These are phyloP conservation scores for Chrysosporium queenslandicum DNA, from an alignment of 2,329 filamentous ascomycete genomes.

Conservation along the genomic window DNA sequence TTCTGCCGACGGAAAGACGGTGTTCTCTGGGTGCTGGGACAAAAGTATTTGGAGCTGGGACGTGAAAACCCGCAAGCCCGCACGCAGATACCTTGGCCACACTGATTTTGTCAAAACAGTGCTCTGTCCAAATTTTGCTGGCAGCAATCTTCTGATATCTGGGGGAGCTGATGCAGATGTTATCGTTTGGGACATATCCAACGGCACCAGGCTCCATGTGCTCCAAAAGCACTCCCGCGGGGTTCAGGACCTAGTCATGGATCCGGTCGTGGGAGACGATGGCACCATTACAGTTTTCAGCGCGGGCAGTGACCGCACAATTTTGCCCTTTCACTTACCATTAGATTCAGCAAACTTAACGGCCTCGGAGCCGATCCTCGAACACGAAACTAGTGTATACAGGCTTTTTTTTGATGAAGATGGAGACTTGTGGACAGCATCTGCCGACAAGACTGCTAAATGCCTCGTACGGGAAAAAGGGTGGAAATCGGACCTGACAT, in stretches of 20 bases:
- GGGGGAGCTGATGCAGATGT: slow-evolving; percentile 71
- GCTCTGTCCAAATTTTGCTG: slow-evolving; percentile 50
- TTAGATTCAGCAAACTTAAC: slow-evolving; percentile 34
- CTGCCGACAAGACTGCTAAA: slow-evolving; percentile 78
- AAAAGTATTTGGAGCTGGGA: slow-evolving; percentile 84
- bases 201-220: slow-evolving; percentile 59
- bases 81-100: slow-evolving; percentile 63
- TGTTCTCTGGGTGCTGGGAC: slow-evolving; percentile 88
- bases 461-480: slow-evolving; percentile 59
- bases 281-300: slow-evolving; percentile 55
- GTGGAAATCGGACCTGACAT: slow-evolving; percentile 61
- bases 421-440: slow-evolving; percentile 82
- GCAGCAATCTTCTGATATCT: slow-evolving; percentile 56
- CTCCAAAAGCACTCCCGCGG: slow-evolving; percentile 70
- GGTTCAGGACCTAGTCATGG: slow-evolving; percentile 67
- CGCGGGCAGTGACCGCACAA: slow-evolving; percentile 68
- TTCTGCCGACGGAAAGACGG: slow-evolving; percentile 49
- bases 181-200: slow-evolving; percentile 68
- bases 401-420: slow-evolving; percentile 62
- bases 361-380: slow-evolving; percentile 56
- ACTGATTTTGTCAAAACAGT: slow-evolving; percentile 85
- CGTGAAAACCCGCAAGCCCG: slow-evolving; percentile 45
- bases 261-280: slow-evolving; percentile 50
- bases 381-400: slow-evolving; percentile 88
- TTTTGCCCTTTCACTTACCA: slow-evolving; percentile 52